phyloP scores from a whole-genome alignment of 345 rosid genomes.

The Lenwebbia sp. region DNA sequence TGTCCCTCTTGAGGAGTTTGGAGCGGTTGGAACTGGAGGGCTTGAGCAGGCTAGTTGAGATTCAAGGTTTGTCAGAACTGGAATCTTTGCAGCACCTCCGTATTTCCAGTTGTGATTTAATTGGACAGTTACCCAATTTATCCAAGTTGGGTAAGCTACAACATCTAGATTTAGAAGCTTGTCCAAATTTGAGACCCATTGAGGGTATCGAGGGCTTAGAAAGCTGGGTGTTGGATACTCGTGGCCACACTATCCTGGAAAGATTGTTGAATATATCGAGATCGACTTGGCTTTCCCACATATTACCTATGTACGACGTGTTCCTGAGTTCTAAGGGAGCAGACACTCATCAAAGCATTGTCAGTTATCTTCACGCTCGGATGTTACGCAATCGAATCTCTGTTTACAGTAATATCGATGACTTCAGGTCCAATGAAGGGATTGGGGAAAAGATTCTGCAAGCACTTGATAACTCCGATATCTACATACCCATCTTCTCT shows the following conservation, averaged over 20 bases:
- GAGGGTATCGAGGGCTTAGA: background rate
- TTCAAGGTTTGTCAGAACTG: background rate
- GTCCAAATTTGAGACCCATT: background rate
- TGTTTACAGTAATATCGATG: background rate
- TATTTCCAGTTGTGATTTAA: background rate
- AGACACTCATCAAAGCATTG: background rate
- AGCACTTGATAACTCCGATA: background rate
- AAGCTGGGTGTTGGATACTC: background rate
- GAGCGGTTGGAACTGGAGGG: background rate
- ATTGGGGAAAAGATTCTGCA: background rate
- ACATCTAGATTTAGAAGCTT: background rate
- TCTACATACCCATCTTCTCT: background rate
- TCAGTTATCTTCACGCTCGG: background rate
- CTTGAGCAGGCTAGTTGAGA: background rate
- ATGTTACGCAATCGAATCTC: background rate
- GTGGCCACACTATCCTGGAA: background rate
- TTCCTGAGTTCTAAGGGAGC: conserved; percentile 1
- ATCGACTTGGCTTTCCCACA: background rate
- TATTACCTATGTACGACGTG: background rate
- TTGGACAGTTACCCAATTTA: background rate
- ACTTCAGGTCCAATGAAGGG: background rate
- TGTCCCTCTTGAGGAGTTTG: background rate
- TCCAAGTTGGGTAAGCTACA: background rate
- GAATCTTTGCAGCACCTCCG: background rate
- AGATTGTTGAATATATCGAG: background rate